Evolutionary conservation across 2,329 filamentous ascomycete species (phyloP).

Genomic region (Lachnellula subtilissima): DNA sequence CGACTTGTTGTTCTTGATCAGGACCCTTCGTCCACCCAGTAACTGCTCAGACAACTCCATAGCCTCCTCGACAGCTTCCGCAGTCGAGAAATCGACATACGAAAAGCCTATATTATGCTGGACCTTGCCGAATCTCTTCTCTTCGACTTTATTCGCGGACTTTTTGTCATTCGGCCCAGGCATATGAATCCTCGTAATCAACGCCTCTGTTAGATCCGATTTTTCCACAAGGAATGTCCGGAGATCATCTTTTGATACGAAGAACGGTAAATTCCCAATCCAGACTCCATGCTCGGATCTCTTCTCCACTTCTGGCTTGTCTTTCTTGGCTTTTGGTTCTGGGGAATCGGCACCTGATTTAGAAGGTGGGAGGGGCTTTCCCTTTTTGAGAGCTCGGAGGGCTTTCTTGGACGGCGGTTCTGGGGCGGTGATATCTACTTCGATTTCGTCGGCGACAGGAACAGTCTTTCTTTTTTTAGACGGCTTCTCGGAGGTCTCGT

Average conservation of each 20-base stretch:
- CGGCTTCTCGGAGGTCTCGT: constrained; percentile 14
- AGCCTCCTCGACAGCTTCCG: constrained; percentile 64
- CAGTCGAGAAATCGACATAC: constrained; percentile 82
- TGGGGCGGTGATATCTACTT: constrained; percentile 83
- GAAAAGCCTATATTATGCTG: constrained; percentile 82
- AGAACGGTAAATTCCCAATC: constrained; percentile 94
- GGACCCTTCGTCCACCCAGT: constrained; percentile 67
- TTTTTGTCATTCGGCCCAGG: constrained; percentile 44
- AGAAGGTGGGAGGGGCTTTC: constrained; percentile 50
- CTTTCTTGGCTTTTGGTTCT: constrained; percentile 38
- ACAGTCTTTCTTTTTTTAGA: constrained; percentile 64
- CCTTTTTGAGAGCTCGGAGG: constrained; percentile 83
- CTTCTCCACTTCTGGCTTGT: constrained; percentile 41
- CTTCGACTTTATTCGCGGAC: constrained; percentile 29
- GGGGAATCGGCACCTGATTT: constrained; percentile 38
- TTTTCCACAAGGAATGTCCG: constrained; percentile 74
- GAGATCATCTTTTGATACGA: constrained; percentile 67
- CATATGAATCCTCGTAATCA: constrained; percentile 70
- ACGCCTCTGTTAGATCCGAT: constrained; percentile 60
- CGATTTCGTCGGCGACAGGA: constrained; percentile 62
- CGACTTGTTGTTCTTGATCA: constrained; percentile 89
- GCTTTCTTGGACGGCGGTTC: constrained; percentile 95
- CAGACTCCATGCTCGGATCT: constrained; percentile 84
- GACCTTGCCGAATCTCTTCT: constrained; percentile 27
- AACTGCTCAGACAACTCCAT: constrained; percentile 82